phyloP scores from a whole-genome alignment of 306 rosid species.

The Ammopiptanthus mongolicus region DNA sequence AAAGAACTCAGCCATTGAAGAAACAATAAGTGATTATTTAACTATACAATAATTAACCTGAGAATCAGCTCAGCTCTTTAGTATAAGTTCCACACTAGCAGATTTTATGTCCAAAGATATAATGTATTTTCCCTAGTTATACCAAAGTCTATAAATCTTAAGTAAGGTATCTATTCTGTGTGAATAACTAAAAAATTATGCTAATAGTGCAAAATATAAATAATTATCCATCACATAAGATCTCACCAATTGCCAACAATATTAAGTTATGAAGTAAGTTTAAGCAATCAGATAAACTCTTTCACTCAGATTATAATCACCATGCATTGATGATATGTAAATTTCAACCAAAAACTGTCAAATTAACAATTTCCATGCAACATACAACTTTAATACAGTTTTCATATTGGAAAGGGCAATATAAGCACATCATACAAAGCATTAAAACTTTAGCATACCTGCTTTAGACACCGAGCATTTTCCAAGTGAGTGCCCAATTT shows the following conservation, averaged over 20 bases:
- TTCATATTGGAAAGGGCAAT: background rate
- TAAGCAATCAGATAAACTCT: background rate
- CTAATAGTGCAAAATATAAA: background rate
- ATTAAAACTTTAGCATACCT: constrained; percentile 36
- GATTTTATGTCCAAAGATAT: background rate
- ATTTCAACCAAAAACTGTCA: background rate
- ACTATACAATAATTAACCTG: background rate
- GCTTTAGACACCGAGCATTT: constrained; percentile 51
- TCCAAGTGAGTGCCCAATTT: constrained; percentile 64
- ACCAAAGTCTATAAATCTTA: background rate
- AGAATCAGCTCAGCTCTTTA: background rate
- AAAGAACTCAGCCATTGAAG: background rate
- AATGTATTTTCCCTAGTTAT: background rate
- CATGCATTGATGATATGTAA: background rate
- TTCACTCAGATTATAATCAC: background rate
- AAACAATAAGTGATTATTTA: background rate
- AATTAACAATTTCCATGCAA: constrained; percentile 1
- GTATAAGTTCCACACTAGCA: background rate
- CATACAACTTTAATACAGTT: background rate
- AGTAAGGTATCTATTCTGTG: background rate
- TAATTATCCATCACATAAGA: background rate
- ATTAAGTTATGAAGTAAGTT: background rate
- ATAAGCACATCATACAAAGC: background rate
- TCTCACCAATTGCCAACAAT: constrained; percentile 3
- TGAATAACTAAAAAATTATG: background rate